These are phyloP conservation scores for Sclerotinia trifoliorum DNA, from an alignment of 2,329 filamentous ascomycete genomes.

Conservation along the genomic window DNA sequence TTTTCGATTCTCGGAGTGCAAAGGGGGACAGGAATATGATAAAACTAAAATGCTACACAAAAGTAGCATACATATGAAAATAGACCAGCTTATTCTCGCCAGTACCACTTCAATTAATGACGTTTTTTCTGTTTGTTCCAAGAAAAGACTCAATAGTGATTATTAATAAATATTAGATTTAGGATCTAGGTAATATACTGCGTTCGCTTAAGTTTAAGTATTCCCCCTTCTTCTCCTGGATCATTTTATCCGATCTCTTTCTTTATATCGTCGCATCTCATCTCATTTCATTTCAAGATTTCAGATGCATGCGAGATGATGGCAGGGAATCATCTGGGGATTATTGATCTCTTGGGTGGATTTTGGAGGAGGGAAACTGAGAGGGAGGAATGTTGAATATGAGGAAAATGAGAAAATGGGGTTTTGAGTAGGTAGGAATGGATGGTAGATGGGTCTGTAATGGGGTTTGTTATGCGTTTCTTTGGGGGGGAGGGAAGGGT, in stretches of 20 bases:
- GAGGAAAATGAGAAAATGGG: neutral
- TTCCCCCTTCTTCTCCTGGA: neutral
- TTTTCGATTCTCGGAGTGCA: neutral
- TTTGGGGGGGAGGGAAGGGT: no score
- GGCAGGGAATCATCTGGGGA: neutral
- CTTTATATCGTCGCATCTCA: neutral
- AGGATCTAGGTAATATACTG: neutral
- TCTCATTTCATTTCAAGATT: neutral
- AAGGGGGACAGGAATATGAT: neutral
- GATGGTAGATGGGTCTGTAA: no score
- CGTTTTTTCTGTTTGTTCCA: neutral
- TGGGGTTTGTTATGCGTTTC: no score
- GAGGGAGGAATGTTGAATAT: neutral
- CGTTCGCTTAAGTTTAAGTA: neutral
- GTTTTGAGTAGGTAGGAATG: neutral
- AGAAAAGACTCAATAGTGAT: slow-evolving; percentile 16
- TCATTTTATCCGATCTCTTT: neutral
- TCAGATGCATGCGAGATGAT: neutral
- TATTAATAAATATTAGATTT: neutral
- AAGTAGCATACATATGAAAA: slow-evolving; percentile 9
- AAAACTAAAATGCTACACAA: slow-evolving; percentile 10
- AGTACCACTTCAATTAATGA: slow-evolving; percentile 11
- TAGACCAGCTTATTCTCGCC: slow-evolving; percentile 15
- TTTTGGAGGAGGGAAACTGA: neutral
- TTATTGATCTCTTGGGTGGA: neutral